These are phyloP conservation scores for Alternaria viburni DNA, from an alignment of 2,329 filamentous ascomycete genomes.

Conservation along the genomic window DNA sequence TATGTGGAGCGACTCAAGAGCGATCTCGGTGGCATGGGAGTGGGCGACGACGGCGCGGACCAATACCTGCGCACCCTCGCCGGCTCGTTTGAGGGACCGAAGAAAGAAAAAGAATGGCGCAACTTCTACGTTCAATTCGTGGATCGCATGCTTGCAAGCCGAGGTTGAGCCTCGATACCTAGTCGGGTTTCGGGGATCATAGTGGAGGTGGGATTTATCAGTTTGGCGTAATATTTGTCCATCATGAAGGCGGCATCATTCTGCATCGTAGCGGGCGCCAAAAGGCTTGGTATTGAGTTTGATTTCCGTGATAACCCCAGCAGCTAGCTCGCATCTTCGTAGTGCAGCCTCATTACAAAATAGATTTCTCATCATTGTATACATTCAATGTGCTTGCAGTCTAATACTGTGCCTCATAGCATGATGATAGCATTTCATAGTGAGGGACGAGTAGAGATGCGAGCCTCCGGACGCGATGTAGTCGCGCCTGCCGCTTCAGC, in stretches of 20 bases:
- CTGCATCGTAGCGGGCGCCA: conserved; percentile 28
- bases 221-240: conserved; percentile 13
- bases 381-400: neutral
- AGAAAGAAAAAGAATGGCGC: conserved; percentile 53
- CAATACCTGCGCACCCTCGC: conserved; percentile 64
- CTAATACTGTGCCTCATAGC: neutral
- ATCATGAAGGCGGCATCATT: conserved; percentile 10
- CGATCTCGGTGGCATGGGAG: conserved; percentile 70
- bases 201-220: conserved; percentile 8
- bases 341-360: neutral
- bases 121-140: conserved; percentile 55
- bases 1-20: conserved; percentile 75
- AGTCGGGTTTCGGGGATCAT: conserved; percentile 5
- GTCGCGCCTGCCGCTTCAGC: neutral
- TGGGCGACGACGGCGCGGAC: conserved; percentile 68
- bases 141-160: conserved; percentile 34
- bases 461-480: neutral
- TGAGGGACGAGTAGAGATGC: neutral
- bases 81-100: conserved; percentile 41
- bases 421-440: neutral
- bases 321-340: neutral
- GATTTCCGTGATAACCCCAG: conserved; percentile 27
- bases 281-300: conserved; percentile 17
- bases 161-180: conserved; percentile 15
- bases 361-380: neutral